These are phyloP conservation scores for Parietaria judaica DNA, from an alignment of 306 rosid species.

Conservation along the genomic window DNA sequence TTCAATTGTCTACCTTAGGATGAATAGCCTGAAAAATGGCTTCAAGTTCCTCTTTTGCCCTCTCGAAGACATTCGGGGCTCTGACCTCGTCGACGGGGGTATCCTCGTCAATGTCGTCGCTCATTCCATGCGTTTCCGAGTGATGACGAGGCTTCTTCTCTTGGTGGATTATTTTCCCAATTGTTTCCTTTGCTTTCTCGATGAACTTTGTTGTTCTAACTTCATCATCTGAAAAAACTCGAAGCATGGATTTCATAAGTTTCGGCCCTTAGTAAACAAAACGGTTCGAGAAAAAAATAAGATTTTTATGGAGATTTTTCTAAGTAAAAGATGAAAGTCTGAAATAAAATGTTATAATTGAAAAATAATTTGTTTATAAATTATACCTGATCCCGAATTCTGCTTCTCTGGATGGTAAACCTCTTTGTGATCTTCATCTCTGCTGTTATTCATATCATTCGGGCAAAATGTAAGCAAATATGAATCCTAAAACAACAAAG, in stretches of 20 bases:
- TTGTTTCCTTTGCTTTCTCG: constrained; percentile 43
- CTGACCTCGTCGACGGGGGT: constrained; percentile 47
- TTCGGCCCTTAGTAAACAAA: too few species aligned
- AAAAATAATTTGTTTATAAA: too few species aligned
- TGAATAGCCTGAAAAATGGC: constrained; percentile 50
- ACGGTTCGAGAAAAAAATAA: not conserved
- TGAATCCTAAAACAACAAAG: constrained; percentile 8
- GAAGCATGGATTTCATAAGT: too few species aligned
- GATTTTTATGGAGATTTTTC: not conserved
- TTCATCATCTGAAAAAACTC: constrained; percentile 34
- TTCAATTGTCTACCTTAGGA: constrained; percentile 37
- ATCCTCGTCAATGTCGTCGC: constrained; percentile 46
- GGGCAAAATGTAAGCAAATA: constrained; percentile 7
- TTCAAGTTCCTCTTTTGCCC: constrained; percentile 72
- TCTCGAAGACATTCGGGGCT: constrained; percentile 49
- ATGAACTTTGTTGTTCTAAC: constrained; percentile 23
- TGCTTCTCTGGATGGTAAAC: constrained; percentile 21
- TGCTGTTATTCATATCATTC: not conserved
- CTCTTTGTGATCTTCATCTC: constrained; percentile 24
- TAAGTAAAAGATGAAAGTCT: too few species aligned
- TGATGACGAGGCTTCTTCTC: constrained; percentile 43
- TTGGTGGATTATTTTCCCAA: constrained; percentile 36
- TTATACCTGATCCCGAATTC: constrained; percentile 37
- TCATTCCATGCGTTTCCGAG: constrained; percentile 58
- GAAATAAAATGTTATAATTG: too few species aligned